These are phyloP conservation scores for Trypanosoma conorhini DNA, from an alignment of 208 protist species.

Conservation along the genomic window DNA sequence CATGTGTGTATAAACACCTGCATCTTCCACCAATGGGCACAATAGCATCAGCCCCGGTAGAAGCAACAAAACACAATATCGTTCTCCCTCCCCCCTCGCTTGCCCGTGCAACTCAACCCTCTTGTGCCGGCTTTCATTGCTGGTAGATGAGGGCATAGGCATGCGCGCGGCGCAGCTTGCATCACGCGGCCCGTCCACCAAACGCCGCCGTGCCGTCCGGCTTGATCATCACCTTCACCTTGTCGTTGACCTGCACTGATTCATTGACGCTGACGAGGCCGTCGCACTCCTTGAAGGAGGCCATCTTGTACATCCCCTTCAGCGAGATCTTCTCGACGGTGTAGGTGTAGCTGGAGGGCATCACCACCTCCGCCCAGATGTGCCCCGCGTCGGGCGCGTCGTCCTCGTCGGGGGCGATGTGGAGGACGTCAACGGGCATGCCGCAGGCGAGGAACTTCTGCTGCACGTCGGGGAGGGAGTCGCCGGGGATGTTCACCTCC, in stretches of 20 bases:
- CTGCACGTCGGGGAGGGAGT: slow-evolving; percentile 74
- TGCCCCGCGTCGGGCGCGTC: slow-evolving; percentile 49
- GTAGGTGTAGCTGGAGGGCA: slow-evolving; percentile 87
- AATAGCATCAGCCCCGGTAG: too few relatives aligned
- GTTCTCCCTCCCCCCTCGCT: too few relatives aligned
- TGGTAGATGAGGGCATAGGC: too few relatives aligned
- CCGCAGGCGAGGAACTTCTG: slow-evolving; percentile 82
- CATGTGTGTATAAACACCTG: background rate
- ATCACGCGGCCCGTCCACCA: slow-evolving; percentile 59
- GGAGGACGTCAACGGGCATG: slow-evolving; percentile 88
- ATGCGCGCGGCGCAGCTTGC: too few relatives aligned
- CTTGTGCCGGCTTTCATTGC: too few relatives aligned
- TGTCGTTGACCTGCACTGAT: slow-evolving; percentile 81
- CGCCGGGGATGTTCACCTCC: slow-evolving; percentile 78
- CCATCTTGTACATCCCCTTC: slow-evolving; percentile 90
- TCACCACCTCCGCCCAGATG: slow-evolving; percentile 78
- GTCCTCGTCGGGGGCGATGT: slow-evolving; percentile 79
- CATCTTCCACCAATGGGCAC: background rate
- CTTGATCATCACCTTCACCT: slow-evolving; percentile 86
- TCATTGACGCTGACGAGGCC: slow-evolving; percentile 85
- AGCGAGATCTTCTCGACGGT: slow-evolving; percentile 85
- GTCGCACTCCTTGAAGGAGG: slow-evolving; percentile 85
- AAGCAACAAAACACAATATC: too few relatives aligned
- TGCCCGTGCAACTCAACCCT: too few relatives aligned
- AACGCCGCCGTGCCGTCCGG: slow-evolving; percentile 85